Base-by-base conservation (phyloP, 495 filamentous ascomycete genomes). In the Penicillium fimorum region DNA sequence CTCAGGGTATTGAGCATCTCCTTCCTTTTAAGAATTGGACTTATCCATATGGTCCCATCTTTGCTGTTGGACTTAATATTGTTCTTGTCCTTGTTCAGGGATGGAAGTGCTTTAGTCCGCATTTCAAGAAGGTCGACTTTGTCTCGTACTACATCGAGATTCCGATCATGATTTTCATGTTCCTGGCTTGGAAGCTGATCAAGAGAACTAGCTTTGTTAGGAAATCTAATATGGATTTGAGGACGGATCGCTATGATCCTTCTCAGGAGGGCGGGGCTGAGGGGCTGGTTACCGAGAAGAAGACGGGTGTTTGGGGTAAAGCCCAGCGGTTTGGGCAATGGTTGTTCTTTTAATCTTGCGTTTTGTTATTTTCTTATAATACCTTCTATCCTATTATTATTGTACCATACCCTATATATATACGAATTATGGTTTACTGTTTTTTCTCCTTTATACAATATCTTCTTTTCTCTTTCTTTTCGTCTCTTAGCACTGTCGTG, bases 1-100 rank as follows among this genome's bases (percentile, higher is more conserved):
- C 58, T 7, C 83, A 85, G 55, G 75, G 76, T 17, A 79, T 83
- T 41, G 78, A 80, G 40, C 79, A 84, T 56, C 72, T 84, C 0
- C 76, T 87, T 17, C 80, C 83, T 2, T 87, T 82, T 66, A 80
- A 77, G 47, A 85, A 85, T 63, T 84, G 79, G 79, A 84, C 81
- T 0, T 84, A 86, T 58, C 83, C 83, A 0, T 76, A 65, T 48
- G 83, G 83, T 0, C 82, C 82, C 0, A 78, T 78, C 54, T 53
- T 82, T 37, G 74, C 74, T 10, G 62, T 84, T 13, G 54, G 77
- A 4, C 70, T 85, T 6, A 84, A 84, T 55, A 66, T 57, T 10
- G 74, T 85, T 27, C 74, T 86, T 8, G 74, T 86, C 27, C 74
- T 85, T 9, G 77, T 85, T 0, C 84, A 85, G 60, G 83, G 83